Conservation (phyloP, 192 early-diverging fungal genomes). For the Chytriomyces confervae region DNA sequence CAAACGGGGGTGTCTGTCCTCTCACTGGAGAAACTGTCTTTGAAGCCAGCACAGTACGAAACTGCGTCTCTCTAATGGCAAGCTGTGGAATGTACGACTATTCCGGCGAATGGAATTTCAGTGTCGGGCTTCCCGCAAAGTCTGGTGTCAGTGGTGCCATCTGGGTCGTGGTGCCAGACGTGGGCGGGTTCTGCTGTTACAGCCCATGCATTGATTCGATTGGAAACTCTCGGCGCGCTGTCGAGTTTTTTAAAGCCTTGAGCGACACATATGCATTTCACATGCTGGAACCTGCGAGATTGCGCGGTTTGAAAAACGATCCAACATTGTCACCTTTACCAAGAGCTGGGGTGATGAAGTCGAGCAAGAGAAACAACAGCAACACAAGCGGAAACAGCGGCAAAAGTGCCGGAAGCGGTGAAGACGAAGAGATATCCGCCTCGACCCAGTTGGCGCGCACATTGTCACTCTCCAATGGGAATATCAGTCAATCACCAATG, state of each 20-base stretch:
- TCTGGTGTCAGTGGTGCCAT: conserved; percentile 37
- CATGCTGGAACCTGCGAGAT: conserved; percentile 25
- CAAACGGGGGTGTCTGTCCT: conserved; percentile 38
- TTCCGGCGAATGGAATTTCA: conserved; percentile 37
- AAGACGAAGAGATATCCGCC: not conserved
- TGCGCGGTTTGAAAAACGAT: conserved; percentile 18
- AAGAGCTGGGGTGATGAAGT: not conserved
- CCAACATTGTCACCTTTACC: not conserved
- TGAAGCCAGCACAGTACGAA: conserved; percentile 30
- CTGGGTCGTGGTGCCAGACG: conserved; percentile 31
- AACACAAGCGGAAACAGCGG: not conserved
- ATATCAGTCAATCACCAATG: not conserved
- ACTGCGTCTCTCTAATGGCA: conserved; percentile 36
- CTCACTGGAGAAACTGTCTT: conserved; percentile 28
- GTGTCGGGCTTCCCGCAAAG: conserved; percentile 36
- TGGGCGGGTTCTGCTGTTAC: conserved; percentile 34
- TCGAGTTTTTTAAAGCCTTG: conserved; percentile 38
- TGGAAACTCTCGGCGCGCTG: conserved; percentile 27
- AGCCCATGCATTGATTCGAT: conserved; percentile 36
- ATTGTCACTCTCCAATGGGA: not conserved
- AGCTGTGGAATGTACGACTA: conserved; percentile 44
- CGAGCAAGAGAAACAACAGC: not conserved
- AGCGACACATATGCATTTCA: conserved; percentile 34
- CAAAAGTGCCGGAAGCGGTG: not conserved
- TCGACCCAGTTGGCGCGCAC: not conserved